Conservation (phyloP, 257 asterid genomes). For the Nicotiana tomentosiformis region DNA sequence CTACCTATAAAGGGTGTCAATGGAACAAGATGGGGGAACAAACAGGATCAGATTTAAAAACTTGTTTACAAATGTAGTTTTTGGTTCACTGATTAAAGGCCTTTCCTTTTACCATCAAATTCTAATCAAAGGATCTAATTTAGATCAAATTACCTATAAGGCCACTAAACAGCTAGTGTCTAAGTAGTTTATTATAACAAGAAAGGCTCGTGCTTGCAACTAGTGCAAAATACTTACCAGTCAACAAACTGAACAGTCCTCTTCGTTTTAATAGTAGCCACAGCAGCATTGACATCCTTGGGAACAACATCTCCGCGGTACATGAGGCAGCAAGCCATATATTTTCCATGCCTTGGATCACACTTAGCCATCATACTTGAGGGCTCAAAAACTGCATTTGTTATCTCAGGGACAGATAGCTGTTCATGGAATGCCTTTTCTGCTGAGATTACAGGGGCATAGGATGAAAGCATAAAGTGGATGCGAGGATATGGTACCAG, state of each 20-base stretch:
- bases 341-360: constrained; percentile 90
- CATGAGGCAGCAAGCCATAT: constrained; percentile 98
- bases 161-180: not conserved
- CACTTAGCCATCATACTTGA: constrained; percentile 97
- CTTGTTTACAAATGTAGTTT: not conserved
- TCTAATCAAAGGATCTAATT: not conserved
- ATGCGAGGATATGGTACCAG: constrained; percentile 95
- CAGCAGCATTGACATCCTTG: constrained; percentile 94
- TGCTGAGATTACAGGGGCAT: constrained; percentile 90
- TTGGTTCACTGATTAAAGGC: not conserved
- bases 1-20: not conserved
- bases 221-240: constrained; percentile 44
- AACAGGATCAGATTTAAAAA: not conserved
- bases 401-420: constrained; percentile 81
- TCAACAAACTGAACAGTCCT: constrained; percentile 91
- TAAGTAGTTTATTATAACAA: not conserved
- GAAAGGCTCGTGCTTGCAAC: not conserved
- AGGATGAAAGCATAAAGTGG: constrained; percentile 94
- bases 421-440: constrained; percentile 89
- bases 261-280: constrained; percentile 81
- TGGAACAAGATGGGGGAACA: not conserved
- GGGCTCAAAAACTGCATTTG: constrained; percentile 87
- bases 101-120: not conserved
- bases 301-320: constrained; percentile 94
- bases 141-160: not conserved